Base-by-base conservation (phyloP, 495 filamentous ascomycete genomes). In the Aspergillus wentii region DNA sequence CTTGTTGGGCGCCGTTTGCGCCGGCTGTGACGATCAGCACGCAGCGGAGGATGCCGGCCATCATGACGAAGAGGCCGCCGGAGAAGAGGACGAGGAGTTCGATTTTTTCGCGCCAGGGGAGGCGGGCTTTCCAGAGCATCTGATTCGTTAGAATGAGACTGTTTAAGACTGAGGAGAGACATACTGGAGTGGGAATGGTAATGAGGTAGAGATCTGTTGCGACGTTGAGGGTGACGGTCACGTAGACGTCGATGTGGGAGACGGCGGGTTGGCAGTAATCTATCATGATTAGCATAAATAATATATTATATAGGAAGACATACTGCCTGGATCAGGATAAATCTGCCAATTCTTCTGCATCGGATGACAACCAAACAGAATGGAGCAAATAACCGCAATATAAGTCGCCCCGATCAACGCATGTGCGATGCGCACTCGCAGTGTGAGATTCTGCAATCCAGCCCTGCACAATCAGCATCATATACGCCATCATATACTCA, bases 291-390 rank as follows among this genome's bases (percentile, higher is more conserved):
- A 1, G 5, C n/a, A n/a, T n/a, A 18, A 1, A 3, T 23, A 17
- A 18, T 16, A 17, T 17, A 3, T 17, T 21, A 4, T 40, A 1
- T 43, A n/a, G 52, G 14, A 46, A 46, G 30, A 60, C 72, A 38
- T 36, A 76, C 73, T 75, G 16, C 76, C 76, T 9, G 76, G 76
- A 27, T 72, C 39, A 9, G 76, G 76, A 37, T 74, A 43, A 20
- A 79, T 79, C 48, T 80, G 76, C 73, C 74, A 80, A 22, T 76
- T 72, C 23, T 71, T 73, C 28, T 66, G 25, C 44, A 76, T 63
- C 4, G 76, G 75, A 17, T 49, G 50, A 41, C 79, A 83, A 3
- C 69, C 62, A 1, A 79, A 56, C 3, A 80, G 55, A 35, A 78
- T 75, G 1, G 72, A 69, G 13, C 69, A 57, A 9, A 79, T 42